Evolutionary conservation across 495 filamentous ascomycete species (phyloP), one percentile per base, ranked within the genome.

Genomic region (Talaromyces stipitatus): DNA sequence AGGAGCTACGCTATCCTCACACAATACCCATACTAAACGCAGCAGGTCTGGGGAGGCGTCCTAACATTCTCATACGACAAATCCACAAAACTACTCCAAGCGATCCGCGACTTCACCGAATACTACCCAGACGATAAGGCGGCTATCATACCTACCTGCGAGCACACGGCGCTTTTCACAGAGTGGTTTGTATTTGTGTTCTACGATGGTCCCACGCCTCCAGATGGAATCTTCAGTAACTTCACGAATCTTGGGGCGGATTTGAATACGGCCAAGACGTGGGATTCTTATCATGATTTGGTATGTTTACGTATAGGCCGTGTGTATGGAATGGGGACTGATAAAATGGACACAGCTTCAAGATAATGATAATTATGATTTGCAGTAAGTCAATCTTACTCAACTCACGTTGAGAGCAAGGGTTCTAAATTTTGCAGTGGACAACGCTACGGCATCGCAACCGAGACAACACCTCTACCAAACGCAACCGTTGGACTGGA

Each of bases 181-280:
- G 69, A 77, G 26, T 84, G 80, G 78, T 76, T 83, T 50, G 63
- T 85, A 58, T 86, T 85, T 61, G 58, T 83, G n/a, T 86, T 83
- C 71, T 85, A 84, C 60, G 78, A 86, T 48, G 82, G 81, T 3
- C 74, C 79, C 0, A 69, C 76, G 50, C 80, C 80, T 11, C 82
- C 82, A 2, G 60, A 69, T 12, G 78, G 72, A 4, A 72, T 81
- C 7, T 86, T 86, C 56, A 70, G 78, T 52, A 76, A 74, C 56
- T 83, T 86, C 68, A 78, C 75, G 6, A 69, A 64, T 30, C 77
- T 83, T 48, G 66, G 70, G 0, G 73, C 79, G 22, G 18, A 27
- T 8, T 67, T 67, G 12, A 68, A 77, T 33, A 79, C 77, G 30
- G 72, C 70, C 24, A 73, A 75, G 69, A 78, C 77, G 27, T 81